These are phyloP conservation scores for Arthroderma sp. DNA, from an alignment of 2,329 filamentous ascomycete species.

Conservation along the genomic window DNA sequence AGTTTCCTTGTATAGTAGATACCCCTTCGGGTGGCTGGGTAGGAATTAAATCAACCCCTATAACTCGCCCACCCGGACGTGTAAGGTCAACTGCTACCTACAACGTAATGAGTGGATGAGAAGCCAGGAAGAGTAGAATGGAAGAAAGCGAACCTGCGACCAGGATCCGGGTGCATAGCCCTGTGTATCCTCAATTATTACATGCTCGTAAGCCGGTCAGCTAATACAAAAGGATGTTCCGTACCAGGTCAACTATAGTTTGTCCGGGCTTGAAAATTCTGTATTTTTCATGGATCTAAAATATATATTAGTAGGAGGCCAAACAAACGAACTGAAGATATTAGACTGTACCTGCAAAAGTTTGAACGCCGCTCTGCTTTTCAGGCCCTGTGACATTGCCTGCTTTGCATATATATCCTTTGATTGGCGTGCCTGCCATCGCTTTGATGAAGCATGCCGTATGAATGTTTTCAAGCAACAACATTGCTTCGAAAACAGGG, in stretches of 20 bases:
- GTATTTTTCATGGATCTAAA: slow-evolving; percentile 68
- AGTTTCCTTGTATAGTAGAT: slow-evolving; percentile 91
- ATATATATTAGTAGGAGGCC: slow-evolving; percentile 2
- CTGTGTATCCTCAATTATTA: slow-evolving; percentile 13
- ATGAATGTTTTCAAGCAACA: too few species aligned
- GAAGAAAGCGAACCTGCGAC: slow-evolving; percentile 36
- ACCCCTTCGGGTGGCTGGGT: slow-evolving; percentile 81
- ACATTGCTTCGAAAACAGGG: too few species aligned
- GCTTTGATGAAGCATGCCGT: slow-evolving; percentile 44
- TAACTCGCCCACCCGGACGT: slow-evolving; percentile 59
- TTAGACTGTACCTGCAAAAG: slow-evolving; percentile 55
- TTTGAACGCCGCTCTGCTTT: slow-evolving; percentile 88
- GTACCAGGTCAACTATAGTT: slow-evolving; percentile 78
- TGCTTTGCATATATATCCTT: slow-evolving; percentile 59
- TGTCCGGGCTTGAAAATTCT: slow-evolving; percentile 65
- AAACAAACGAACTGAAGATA: neutral
- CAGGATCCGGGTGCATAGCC: slow-evolving; percentile 45
- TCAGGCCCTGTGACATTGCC: slow-evolving; percentile 66
- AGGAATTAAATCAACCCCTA: slow-evolving; percentile 90
- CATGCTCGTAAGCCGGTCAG: neutral
- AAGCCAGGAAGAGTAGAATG: neutral
- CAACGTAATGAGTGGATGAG: slow-evolving; percentile 2
- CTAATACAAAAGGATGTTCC: slow-evolving; percentile 2
- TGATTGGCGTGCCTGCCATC: slow-evolving; percentile 71
- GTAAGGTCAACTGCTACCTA: slow-evolving; percentile 73